These are phyloP conservation scores for Trametes meyenii DNA, from an alignment of 768 basidiomycete genomes.

Conservation along the genomic window DNA sequence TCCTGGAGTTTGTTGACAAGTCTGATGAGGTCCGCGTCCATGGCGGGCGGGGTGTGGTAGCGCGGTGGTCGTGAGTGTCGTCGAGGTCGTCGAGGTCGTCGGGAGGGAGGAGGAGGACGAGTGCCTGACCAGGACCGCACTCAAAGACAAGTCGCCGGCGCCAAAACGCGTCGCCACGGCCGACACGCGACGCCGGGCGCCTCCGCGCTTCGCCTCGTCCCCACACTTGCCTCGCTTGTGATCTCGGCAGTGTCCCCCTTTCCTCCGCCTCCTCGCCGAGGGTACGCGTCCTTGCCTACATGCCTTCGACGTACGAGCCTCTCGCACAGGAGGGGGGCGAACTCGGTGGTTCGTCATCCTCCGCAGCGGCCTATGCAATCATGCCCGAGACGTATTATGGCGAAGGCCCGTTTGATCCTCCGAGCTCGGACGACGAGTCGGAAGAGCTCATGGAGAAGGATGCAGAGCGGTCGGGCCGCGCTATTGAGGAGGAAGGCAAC, in stretches of 20 bases:
- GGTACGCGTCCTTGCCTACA: background rate
- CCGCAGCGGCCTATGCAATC: constrained; percentile 6
- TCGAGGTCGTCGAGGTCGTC: constrained; percentile 19
- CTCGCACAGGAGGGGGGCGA: constrained; percentile 17
- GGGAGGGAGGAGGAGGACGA: constrained; percentile 1
- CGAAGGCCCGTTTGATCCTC: constrained; percentile 76
- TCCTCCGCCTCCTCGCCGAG: constrained; percentile 1
- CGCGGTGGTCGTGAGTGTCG: constrained; percentile 13
- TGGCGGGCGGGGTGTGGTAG: constrained; percentile 37
- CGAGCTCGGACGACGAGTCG: constrained; percentile 79
- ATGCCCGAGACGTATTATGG: constrained; percentile 58
- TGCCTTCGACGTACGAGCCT: constrained; percentile 16
- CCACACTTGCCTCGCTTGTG: background rate
- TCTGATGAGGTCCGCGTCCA: constrained; percentile 95
- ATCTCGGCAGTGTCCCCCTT: background rate
- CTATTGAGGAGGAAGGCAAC: constrained; percentile 32
- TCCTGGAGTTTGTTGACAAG: constrained; percentile 96
- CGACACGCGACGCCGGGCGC: constrained; percentile 18
- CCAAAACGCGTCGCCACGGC: constrained; percentile 27
- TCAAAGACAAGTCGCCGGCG: constrained; percentile 13
- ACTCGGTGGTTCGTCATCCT: constrained; percentile 2
- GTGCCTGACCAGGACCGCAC: background rate
- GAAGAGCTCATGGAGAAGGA: constrained; percentile 55
- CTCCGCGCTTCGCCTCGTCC: background rate
- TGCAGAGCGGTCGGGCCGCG: constrained; percentile 34